Base-by-base conservation (phyloP, 768 basidiomycete genomes). In the Gautieria morchelliformis region DNA sequence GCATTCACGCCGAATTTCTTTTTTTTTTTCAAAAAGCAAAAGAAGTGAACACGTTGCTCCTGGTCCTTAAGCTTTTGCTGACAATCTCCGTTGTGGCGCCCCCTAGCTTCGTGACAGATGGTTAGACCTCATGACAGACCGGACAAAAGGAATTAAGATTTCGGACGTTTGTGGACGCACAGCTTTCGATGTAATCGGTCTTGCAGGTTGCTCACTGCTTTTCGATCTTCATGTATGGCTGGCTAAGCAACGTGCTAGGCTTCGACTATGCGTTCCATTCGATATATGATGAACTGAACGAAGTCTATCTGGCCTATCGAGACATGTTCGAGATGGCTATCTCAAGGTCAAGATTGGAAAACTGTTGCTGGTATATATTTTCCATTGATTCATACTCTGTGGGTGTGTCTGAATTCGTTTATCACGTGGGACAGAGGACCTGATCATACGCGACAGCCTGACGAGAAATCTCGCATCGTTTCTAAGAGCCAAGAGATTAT, bases 181-280 rank as follows among this genome's bases (percentile, higher is more conserved):
- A 9, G 92, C 92, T 0, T 88, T 96, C 64, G 93, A 95, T 67
- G 84, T 94, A 45, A 92, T 96, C 62, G 93, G 92, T 1, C 68
- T 89, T n/a, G 89, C 92, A 42, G 89, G 88, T 89, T 56, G 47
- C 73, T 66, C n/a, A 57, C 19, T 4, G 37, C 22, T 45, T 39
- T 9, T 44, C n/a, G 20, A 49, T 6, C 24, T 3, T 49, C n/a
- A 11, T 17, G 3, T 46, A 19, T 46, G 8, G 20, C 5, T 41
- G 6, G 30, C 51, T 40, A 59, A 45, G 10, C 40, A 15, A 20
- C 27, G 17, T 11, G 47, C 6, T 52, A 90, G 89, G 87, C 1
- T 95, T 94, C 65, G 88, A 84, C 61, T 94, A 94, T 64, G 75
- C 85, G 57, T 93, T 96, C 72, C 83, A 88, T 60, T 83, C 93